Conservation (phyloP, 352 stramenopile genomes). For the Porosira glacialis region DNA sequence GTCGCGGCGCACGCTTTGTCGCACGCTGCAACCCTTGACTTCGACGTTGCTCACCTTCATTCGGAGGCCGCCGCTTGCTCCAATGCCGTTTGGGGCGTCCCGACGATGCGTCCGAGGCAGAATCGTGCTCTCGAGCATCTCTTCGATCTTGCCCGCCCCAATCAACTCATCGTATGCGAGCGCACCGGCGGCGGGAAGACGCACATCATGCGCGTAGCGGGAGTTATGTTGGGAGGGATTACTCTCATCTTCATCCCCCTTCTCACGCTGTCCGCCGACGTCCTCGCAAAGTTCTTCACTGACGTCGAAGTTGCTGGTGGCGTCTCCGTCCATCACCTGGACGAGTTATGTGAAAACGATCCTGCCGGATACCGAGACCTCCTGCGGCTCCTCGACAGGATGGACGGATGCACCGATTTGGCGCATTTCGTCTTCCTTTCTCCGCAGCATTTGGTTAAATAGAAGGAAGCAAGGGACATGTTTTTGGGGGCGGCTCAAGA, state of each 20-base stretch:
- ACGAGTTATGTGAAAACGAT: background rate
- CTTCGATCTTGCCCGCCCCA: background rate
- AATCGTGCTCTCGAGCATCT: background rate
- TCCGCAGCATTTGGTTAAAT: background rate
- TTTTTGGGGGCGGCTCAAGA: background rate
- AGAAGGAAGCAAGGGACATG: background rate
- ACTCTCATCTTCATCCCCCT: background rate
- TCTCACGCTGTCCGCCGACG: background rate
- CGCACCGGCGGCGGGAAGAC: background rate
- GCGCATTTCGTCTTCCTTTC: background rate
- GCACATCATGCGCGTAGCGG: background rate
- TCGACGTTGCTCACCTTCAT: too few relatives aligned
- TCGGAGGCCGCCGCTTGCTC: conserved; percentile 4
- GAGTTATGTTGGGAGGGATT: background rate
- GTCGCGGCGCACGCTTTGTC: too few relatives aligned
- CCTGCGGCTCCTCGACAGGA: background rate
- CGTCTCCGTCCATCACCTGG: background rate
- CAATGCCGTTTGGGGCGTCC: background rate
- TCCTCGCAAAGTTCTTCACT: background rate
- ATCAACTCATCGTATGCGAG: background rate
- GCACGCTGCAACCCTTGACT: too few relatives aligned
- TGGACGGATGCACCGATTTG: background rate
- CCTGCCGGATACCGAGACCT: background rate
- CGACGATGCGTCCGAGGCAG: background rate
- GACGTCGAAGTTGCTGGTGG: background rate